phyloP scores from a whole-genome alignment of 192 early-diverging fungal species.

The Linnemannia zychae region DNA sequence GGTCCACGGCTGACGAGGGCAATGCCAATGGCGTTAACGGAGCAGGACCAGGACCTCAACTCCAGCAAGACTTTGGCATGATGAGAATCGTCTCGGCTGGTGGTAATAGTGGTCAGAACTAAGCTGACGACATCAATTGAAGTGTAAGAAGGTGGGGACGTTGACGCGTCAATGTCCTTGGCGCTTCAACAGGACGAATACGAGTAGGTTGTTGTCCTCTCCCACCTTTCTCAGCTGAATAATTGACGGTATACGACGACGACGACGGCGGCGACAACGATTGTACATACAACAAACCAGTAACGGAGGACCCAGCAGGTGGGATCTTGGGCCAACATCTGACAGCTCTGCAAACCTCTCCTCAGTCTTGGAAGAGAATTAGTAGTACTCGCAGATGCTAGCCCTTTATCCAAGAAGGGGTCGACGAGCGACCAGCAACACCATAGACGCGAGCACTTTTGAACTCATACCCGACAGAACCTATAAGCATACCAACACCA shows the following conservation, averaged over 20 bases:
- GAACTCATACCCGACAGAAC: not conserved
- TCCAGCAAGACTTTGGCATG: slow-evolving; percentile 56
- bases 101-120: slow-evolving; percentile 35
- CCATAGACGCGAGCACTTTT: not conserved
- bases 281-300: slow-evolving; percentile 2
- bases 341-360: not conserved
- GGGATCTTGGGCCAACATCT: not conserved
- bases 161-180: not conserved
- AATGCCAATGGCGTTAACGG: slow-evolving; percentile 23
- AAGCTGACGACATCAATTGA: not conserved
- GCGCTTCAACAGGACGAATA: not conserved
- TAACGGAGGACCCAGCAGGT: not conserved
- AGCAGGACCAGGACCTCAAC: slow-evolving; percentile 43
- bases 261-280: not conserved
- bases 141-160: not conserved
- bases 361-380: not conserved
- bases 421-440: not conserved
- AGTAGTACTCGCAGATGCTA: not conserved
- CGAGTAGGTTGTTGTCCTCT: not conserved
- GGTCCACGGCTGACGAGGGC: not conserved
- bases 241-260: too few species aligned
- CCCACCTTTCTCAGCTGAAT: not conserved
- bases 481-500: not conserved
- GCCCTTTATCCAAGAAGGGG: not conserved
- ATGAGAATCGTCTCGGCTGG: slow-evolving; percentile 44